Conservation (phyloP, 1,284 basidiomycete species). For the Bjerkandera adusta region DNA sequence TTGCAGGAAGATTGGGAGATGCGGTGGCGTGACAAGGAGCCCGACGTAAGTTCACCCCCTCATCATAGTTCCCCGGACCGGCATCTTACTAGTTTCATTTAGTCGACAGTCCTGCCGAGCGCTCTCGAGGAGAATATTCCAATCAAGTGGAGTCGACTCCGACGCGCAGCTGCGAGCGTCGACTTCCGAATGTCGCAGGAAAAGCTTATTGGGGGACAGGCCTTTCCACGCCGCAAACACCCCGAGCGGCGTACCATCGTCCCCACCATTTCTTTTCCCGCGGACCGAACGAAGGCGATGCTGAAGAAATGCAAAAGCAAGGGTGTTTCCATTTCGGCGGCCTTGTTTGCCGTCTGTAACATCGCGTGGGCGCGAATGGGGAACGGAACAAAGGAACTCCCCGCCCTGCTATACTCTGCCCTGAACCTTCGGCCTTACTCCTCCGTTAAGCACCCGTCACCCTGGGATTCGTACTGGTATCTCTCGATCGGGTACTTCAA, state of each 20-base stretch:
- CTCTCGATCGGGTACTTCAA: constrained; percentile 81
- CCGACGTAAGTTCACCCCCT: constrained; percentile 22
- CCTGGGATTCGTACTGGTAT: constrained; percentile 70
- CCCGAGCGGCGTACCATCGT: constrained; percentile 59
- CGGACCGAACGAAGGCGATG: constrained; percentile 52
- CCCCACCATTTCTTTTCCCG: constrained; percentile 57
- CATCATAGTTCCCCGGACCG: constrained; percentile 1
- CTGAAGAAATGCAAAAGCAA: constrained; percentile 65
- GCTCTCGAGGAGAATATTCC: constrained; percentile 56
- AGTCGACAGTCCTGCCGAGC: constrained; percentile 42
- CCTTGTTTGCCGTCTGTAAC: constrained; percentile 73
- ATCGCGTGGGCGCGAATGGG: constrained; percentile 64
- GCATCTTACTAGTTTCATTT: constrained; percentile 5
- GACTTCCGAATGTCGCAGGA: constrained; percentile 55
- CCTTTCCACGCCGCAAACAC: constrained; percentile 51
- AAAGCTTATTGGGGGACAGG: constrained; percentile 56
- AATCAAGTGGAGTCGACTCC: constrained; percentile 35
- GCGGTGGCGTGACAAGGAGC: constrained; percentile 32
- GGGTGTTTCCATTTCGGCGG: constrained; percentile 73
- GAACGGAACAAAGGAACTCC: constrained; percentile 44
- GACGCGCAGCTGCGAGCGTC: constrained; percentile 44
- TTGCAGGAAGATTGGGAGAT: constrained; percentile 47
- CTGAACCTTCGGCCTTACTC: constrained; percentile 71
- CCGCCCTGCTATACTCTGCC: constrained; percentile 80
- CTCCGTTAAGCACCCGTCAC: constrained; percentile 35